Percentiles rank a stretch among this genome's conserved stretches.
Evolutionary conservation across 148 eudicot genomes (phyloP).

Genomic region (Bassia scoparia): DNA sequence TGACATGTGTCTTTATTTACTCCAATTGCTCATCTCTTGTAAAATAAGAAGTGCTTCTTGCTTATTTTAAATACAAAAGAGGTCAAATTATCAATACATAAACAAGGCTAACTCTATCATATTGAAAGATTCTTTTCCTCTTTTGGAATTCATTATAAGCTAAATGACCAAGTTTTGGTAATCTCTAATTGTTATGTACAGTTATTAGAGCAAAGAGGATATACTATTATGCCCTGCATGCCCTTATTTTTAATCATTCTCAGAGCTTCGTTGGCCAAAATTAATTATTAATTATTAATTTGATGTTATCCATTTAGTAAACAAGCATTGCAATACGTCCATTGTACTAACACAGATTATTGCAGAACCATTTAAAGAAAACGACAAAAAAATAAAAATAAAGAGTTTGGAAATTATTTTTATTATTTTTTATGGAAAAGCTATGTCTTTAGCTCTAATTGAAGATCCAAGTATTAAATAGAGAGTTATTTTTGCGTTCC

Average conservation of each 20-base stretch:
- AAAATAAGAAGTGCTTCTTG: no score
- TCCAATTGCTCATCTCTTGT: no score
- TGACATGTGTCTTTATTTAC: no score
- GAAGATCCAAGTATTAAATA: constrained; percentile 4
- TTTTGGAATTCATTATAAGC: neutral
- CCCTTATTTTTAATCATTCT: neutral
- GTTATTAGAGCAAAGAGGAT: neutral
- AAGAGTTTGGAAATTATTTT: constrained; percentile 2
- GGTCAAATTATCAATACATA: no score
- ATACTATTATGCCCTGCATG: neutral
- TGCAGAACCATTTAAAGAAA: neutral
- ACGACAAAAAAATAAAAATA: constrained; percentile 12
- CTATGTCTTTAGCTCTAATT: neutral
- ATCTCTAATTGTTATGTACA: no score
- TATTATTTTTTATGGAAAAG: neutral
- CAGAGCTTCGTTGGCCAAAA: constrained; percentile 4
- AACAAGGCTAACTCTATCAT: no score
- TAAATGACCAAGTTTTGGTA: neutral
- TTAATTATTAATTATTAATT: constrained; percentile 6
- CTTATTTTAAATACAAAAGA: no score
- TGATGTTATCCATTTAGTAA: constrained; percentile 14
- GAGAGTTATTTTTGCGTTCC: neutral
- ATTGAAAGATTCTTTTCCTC: no score
- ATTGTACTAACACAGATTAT: neutral
- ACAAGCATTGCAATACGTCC: constrained; percentile 17